Evolutionary conservation across 257 asterid species (phyloP).

Genomic region (Avicennia marina): DNA sequence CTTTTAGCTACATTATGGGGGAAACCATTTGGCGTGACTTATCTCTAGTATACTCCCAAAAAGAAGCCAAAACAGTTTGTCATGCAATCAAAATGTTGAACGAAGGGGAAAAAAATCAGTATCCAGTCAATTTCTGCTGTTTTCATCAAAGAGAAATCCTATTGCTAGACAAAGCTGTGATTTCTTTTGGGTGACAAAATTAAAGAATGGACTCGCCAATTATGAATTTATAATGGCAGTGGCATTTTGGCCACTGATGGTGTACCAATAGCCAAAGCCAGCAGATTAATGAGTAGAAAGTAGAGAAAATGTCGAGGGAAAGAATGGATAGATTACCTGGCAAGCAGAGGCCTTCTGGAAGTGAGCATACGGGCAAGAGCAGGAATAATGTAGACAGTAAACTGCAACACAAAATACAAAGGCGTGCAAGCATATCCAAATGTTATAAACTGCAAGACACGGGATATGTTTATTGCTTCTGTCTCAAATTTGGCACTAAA

Average conservation of each 20-base stretch:
- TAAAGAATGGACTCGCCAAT: too few relatives aligned
- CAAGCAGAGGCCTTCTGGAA: conserved; percentile 33
- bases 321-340: conserved; percentile 19
- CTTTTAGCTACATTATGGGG: not conserved
- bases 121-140: not conserved
- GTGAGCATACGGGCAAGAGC: conserved; percentile 47
- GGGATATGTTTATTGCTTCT: not conserved
- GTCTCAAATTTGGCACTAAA: not conserved
- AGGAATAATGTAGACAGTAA: conserved; percentile 39
- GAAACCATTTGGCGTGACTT: not conserved
- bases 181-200: too few relatives aligned
- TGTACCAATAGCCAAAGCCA: too few relatives aligned
- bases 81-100: not conserved
- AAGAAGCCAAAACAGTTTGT: too few relatives aligned
- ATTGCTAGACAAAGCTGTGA: too few relatives aligned
- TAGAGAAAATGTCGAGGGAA: not conserved
- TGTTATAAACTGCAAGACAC: conserved; percentile 33
- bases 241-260: too few relatives aligned
- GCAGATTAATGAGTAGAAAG: too few relatives aligned
- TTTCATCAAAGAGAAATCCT: too few relatives aligned
- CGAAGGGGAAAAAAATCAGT: not conserved
- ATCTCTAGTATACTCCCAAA: too few relatives aligned
- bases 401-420: conserved; percentile 32
- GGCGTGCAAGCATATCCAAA: conserved; percentile 43
- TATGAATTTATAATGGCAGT: too few relatives aligned